phyloP scores from a whole-genome alignment of 306 rosid species.

The Benincasa hispida region DNA sequence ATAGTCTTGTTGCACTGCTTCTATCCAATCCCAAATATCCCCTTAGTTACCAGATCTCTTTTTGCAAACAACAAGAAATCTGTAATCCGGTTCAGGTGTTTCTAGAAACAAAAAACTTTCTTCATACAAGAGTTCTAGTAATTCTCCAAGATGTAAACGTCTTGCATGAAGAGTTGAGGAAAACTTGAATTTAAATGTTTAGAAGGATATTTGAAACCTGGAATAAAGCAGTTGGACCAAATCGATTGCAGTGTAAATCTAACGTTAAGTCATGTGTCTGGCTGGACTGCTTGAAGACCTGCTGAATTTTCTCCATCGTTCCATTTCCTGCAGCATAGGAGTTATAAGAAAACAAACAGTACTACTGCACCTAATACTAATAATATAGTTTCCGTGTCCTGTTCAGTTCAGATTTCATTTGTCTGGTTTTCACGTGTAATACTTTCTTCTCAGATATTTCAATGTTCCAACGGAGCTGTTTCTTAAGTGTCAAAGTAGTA shows the following conservation, averaged over 20 bases:
- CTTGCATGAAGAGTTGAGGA: not conserved
- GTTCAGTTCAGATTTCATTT: not conserved
- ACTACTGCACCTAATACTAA: not conserved
- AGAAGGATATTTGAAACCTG: slow-evolving; percentile 39
- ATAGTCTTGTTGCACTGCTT: not conserved
- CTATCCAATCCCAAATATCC: not conserved
- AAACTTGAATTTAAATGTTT: slow-evolving; percentile 2
- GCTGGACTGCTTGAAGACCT: slow-evolving; percentile 55
- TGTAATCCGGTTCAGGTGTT: not conserved
- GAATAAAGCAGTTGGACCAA: slow-evolving; percentile 67
- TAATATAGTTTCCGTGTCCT: not conserved
- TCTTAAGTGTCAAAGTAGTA: not conserved
- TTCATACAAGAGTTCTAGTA: not conserved
- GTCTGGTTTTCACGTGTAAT: not conserved
- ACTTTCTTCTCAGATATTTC: not conserved
- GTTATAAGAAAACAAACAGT: slow-evolving; percentile 10
- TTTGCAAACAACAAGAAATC: not conserved
- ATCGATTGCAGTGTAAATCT: slow-evolving; percentile 85
- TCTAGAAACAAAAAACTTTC: not conserved
- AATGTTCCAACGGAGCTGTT: not conserved
- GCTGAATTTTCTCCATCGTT: slow-evolving; percentile 70
- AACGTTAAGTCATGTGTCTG: slow-evolving; percentile 65
- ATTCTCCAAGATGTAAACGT: not conserved
- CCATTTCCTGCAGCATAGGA: slow-evolving; percentile 56
- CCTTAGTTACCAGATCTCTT: not conserved